These are phyloP conservation scores for Sambucus nigra DNA, from an alignment of 129 eudicot genomes.

Conservation along the genomic window DNA sequence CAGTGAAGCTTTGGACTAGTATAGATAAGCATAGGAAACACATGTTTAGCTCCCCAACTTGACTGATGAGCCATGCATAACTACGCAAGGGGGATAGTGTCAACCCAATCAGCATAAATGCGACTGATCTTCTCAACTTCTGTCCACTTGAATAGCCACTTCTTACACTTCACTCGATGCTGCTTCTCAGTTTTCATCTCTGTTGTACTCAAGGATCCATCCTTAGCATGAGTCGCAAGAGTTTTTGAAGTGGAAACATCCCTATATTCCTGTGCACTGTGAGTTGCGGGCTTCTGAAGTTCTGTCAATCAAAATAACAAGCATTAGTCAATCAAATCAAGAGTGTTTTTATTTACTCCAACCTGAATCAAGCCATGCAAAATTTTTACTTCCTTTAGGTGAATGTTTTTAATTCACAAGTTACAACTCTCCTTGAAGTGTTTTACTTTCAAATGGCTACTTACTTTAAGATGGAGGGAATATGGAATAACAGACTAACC, in stretches of 20 bases:
- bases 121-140: constrained; percentile 32
- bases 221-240: not conserved
- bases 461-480: no score
- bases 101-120: constrained; percentile 72
- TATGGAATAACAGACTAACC: no score
- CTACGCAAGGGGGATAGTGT: constrained; percentile 9
- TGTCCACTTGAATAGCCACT: constrained; percentile 29
- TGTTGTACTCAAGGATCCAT: constrained; percentile 3
- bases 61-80: constrained; percentile 12
- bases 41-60: constrained; percentile 6
- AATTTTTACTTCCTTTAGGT: no score
- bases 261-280: no score
- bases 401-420: no score
- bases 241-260: no score
- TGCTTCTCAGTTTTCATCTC: constrained; percentile 17
- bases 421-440: no score
- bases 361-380: no score
- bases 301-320: constrained; percentile 27
- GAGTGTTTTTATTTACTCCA: not conserved
- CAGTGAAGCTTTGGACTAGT: not conserved
- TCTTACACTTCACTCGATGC: constrained; percentile 16
- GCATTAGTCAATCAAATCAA: constrained; percentile 9
- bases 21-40: not conserved
- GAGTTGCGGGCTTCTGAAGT: constrained; percentile 19
- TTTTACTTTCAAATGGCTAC: no score